Conservation (phyloP, 2,329 filamentous ascomycete species). For the Sphaerulina populicola region DNA sequence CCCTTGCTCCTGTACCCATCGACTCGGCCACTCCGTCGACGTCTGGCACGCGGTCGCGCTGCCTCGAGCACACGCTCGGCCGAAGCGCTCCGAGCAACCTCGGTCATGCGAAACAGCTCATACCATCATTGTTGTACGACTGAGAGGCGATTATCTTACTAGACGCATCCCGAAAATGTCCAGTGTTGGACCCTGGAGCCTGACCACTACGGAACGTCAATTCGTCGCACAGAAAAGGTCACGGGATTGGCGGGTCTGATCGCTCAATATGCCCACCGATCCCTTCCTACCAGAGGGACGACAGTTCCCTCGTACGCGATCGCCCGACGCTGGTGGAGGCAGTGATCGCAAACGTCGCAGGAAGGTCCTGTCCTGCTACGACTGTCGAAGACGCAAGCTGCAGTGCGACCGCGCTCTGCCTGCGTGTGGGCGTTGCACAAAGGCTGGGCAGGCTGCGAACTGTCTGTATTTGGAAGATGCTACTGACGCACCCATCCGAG, state of each 20-base stretch:
- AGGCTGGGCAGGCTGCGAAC: slow-evolving; percentile 36
- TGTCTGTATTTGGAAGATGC: slow-evolving; percentile 36
- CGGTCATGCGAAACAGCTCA: background rate
- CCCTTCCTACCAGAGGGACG: slow-evolving; percentile 19
- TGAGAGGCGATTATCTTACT: background rate
- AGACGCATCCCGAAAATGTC: slow-evolving; percentile 1
- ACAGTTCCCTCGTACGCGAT: slow-evolving; percentile 17
- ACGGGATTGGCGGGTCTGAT: background rate
- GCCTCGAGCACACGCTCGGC: background rate
- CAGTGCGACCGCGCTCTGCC: slow-evolving; percentile 42
- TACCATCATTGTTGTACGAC: background rate
- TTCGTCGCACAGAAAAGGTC: background rate
- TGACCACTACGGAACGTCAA: no score
- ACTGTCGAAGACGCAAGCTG: slow-evolving; percentile 42
- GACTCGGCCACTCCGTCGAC: background rate
- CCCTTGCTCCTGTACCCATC: background rate
- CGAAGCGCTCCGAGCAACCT: background rate
- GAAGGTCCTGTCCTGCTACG: slow-evolving; percentile 42
- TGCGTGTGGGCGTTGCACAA: slow-evolving; percentile 39
- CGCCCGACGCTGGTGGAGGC: slow-evolving; percentile 17
- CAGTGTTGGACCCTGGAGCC: background rate
- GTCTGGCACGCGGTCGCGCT: background rate
- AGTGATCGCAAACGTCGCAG: slow-evolving; percentile 39
- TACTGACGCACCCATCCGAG: slow-evolving; percentile 23
- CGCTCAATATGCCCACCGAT: slow-evolving; percentile 16